Evolutionary conservation across 257 asterid genomes (phyloP).

Genomic region (Solanum gandarillasii): DNA sequence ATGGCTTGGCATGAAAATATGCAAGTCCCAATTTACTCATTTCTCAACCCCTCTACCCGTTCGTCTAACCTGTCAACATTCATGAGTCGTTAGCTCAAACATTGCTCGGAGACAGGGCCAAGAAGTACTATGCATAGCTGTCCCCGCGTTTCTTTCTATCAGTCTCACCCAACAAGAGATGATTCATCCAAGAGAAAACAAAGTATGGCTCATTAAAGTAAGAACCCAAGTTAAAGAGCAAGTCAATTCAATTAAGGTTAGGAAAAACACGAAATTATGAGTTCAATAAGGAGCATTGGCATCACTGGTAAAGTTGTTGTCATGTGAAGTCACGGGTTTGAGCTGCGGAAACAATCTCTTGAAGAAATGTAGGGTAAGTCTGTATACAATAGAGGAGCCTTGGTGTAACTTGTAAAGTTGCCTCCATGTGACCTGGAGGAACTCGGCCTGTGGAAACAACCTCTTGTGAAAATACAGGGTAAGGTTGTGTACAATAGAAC

Average conservation of each 20-base stretch:
- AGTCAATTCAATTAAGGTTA: neutral
- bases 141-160: neutral
- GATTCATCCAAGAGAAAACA: neutral
- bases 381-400: neutral
- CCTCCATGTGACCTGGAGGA: neutral
- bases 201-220: neutral
- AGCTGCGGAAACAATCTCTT: rapidly evolving
- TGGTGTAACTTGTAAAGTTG: neutral
- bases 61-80: neutral
- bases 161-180: neutral
- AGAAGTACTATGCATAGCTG: neutral
- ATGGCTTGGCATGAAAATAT: neutral
- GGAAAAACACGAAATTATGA: neutral
- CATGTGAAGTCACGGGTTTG: neutral
- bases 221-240: neutral
- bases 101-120: neutral
- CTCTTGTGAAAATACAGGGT: neutral
- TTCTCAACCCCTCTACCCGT: neutral
- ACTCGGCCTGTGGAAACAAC: rapidly evolving
- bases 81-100: neutral
- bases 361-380: neutral
- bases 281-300: neutral
- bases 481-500: neutral
- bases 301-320: neutral
- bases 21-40: neutral